Base-by-base conservation (phyloP, 495 filamentous ascomycete genomes). In the Penicillium fimorum region DNA sequence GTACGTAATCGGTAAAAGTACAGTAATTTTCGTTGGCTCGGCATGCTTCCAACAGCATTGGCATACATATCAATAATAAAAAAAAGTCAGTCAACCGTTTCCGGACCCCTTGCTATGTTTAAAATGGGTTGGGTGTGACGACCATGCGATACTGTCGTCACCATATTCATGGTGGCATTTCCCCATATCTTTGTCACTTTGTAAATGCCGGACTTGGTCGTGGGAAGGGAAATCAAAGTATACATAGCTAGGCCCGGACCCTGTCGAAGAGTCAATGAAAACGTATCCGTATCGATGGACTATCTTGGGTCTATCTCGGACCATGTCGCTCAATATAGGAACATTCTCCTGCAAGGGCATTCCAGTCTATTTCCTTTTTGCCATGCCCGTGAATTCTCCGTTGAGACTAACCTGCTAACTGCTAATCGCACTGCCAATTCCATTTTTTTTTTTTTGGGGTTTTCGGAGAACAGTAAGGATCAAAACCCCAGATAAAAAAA, bases 311-410 rank as follows among this genome's bases (percentile, higher is more conserved):
- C 41, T 20, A 24, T 27, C 48, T 57, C 59, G 59, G 62, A 32
- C 37, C 37, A 58, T 57, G 41, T 62, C 40, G 41, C 57, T 64
- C 37, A 43, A 50, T 60, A 13, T 3, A 60, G 56, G 47, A 63
- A 53, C 40, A 62, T 68, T 50, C 43, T 54, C 49, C 59, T 66
- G 63, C 58, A 68, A 66, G 63, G 62, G 56, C 42, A 32, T 50
- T 51, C 37, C 47, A 35, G 47, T 55, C 51, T 61, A 48, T 57
- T 47, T 43, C 17, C 37, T 27, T 11, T 47, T 44, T 53, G 29
- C 48, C 29, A 24, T 32, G n/a, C 47, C 33, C 13, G 17, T 25
- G 50, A 55, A 55, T 50, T 59, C 51, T 35, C 53, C 44, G 43
- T 46, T 7, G 32, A 50, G 27, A 12, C 42, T 35, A 20, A 18